Conservation (phyloP, 2,329 filamentous ascomycete genomes). For the Fusarium sterilihyphosum region DNA sequence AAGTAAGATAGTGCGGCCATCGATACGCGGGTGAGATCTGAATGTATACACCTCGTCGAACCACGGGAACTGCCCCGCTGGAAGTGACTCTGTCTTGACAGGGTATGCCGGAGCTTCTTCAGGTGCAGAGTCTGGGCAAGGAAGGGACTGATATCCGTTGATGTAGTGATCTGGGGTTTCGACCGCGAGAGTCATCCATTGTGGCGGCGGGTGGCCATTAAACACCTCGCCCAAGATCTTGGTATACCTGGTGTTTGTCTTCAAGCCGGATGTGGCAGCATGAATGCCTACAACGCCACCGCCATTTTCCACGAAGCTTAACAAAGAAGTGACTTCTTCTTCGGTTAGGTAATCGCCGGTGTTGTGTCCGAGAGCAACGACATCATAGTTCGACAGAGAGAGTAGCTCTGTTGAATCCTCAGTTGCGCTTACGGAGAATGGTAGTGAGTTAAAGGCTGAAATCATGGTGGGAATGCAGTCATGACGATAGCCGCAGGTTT, state of each 20-base stretch:
- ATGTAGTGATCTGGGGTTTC: slow-evolving; percentile 3
- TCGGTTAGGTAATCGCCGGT: slow-evolving; percentile 1
- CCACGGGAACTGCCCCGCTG: background rate
- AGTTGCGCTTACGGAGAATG: slow-evolving; percentile 1
- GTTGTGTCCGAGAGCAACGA: slow-evolving; percentile 18
- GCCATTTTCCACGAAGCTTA: background rate
- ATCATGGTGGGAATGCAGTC: slow-evolving; percentile 12
- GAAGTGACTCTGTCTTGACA: rapidly evolving
- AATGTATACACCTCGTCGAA: slow-evolving; percentile 28
- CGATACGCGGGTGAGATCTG: background rate
- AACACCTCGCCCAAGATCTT: slow-evolving; percentile 20
- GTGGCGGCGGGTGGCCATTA: slow-evolving; percentile 8
- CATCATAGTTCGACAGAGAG: background rate
- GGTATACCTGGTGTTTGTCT: background rate
- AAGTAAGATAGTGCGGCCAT: background rate
- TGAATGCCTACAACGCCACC: slow-evolving; percentile 29
- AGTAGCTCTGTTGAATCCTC: background rate
- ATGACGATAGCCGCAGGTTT: slow-evolving; percentile 22
- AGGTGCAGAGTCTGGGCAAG: background rate
- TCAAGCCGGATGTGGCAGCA: slow-evolving; percentile 8
- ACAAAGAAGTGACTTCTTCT: background rate
- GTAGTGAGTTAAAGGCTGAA: background rate
- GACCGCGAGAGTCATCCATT: slow-evolving; percentile 4
- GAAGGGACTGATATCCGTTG: background rate
- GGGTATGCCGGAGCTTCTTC: background rate